Evolutionary conservation across 768 basidiomycete species (phyloP).

Genomic region (Phylloporus sp.): DNA sequence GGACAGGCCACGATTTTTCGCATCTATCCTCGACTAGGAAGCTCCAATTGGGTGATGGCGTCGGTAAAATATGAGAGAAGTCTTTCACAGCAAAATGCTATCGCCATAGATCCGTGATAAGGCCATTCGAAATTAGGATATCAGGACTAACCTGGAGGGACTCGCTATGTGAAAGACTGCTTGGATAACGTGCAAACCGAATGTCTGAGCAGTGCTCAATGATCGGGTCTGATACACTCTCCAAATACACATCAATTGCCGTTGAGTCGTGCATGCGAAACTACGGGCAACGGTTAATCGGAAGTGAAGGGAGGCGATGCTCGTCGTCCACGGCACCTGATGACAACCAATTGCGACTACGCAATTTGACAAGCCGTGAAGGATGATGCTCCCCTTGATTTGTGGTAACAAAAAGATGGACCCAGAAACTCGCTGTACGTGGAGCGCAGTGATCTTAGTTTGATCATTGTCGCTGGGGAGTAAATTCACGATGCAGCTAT

Average conservation of each 20-base stretch:
- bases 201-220: slow-evolving; percentile 71
- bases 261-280: slow-evolving; percentile 84
- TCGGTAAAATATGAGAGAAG: slow-evolving; percentile 76
- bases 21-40: slow-evolving; percentile 10
- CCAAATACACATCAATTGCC: slow-evolving; percentile 60
- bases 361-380: slow-evolving; percentile 61
- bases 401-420: slow-evolving; percentile 63
- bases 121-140: not conserved
- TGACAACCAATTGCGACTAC: slow-evolving; percentile 72
- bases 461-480: slow-evolving; percentile 26
- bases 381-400: slow-evolving; percentile 67
- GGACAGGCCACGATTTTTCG: slow-evolving; percentile 23
- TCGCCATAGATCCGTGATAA: not conserved
- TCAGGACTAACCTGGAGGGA: slow-evolving; percentile 13
- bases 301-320: not conserved
- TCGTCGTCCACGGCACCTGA: slow-evolving; percentile 49
- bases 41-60: slow-evolving; percentile 77
- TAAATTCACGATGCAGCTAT: slow-evolving; percentile 69
- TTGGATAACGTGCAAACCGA: slow-evolving; percentile 63
- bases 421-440: slow-evolving; percentile 51
- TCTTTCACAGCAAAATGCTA: slow-evolving; percentile 62
- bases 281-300: slow-evolving; percentile 35
- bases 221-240: slow-evolving; percentile 67
- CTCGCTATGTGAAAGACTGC: slow-evolving; percentile 1
- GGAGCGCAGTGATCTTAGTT: slow-evolving; percentile 14